Evolutionary conservation across 2,329 filamentous ascomycete genomes (phyloP).

Genomic region (Botrytis paeoniae): DNA sequence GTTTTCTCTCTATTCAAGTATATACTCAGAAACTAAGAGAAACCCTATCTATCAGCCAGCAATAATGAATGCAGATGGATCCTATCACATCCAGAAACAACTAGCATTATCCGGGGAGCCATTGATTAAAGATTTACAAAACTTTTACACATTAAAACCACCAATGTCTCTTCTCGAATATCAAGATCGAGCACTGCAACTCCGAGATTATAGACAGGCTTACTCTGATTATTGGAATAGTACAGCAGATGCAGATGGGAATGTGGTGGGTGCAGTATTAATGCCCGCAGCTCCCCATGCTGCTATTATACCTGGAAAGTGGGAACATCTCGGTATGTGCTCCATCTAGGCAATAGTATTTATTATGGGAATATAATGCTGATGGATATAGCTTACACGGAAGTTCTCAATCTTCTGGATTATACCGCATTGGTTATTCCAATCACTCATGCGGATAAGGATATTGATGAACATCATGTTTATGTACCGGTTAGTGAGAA

Average conservation of each 20-base stretch:
- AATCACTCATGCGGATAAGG: conserved; percentile 45
- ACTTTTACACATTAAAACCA: not conserved
- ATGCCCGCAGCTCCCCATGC: conserved; percentile 48
- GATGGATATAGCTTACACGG: conserved; percentile 46
- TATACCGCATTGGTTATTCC: conserved; percentile 58
- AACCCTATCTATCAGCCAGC: not conserved
- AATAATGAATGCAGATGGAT: conserved; percentile 15
- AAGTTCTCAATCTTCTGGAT: conserved; percentile 61
- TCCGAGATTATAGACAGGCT: conserved; percentile 5
- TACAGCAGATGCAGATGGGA: conserved; percentile 22
- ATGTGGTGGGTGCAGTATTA: conserved; percentile 52
- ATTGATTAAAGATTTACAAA: conserved; percentile 9
- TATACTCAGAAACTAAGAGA: not conserved
- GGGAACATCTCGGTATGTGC: conserved; percentile 13
- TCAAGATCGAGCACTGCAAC: conserved; percentile 13
- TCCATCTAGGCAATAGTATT: not conserved
- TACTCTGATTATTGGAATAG: conserved; percentile 42
- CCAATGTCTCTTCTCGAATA: conserved; percentile 18
- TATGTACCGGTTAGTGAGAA: conserved; percentile 43
- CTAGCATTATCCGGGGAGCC: conserved; percentile 12
- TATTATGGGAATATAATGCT: not conserved
- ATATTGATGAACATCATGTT: conserved; percentile 39
- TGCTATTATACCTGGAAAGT: conserved; percentile 35
- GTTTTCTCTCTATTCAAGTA: not conserved
- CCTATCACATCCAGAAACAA: conserved; percentile 17